Conservation (phyloP, 441 rosid species). For the Bruguiera hainesii region DNA sequence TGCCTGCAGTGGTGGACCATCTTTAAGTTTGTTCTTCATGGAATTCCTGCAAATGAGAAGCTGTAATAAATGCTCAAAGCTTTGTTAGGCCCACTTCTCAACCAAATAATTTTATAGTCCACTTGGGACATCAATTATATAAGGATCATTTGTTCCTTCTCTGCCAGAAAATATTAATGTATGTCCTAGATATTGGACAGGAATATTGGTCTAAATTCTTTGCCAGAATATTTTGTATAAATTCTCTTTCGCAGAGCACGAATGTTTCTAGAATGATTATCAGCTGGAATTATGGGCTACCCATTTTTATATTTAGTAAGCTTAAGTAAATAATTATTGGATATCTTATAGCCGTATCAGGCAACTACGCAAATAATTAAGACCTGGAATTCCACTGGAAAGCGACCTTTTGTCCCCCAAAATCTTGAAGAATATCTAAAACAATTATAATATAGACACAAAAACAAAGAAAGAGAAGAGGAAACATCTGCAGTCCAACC, state of each 20-base stretch:
- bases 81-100: slow-evolving; percentile 21
- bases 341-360: slow-evolving; percentile 13
- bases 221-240: slow-evolving; percentile 4
- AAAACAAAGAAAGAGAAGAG: too few species aligned
- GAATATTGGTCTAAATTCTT: slow-evolving; percentile 16
- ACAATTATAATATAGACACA: neutral
- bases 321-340: slow-evolving; percentile 7
- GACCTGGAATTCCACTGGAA: slow-evolving; percentile 25
- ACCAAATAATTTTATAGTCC: slow-evolving; percentile 7
- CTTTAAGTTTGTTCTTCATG: slow-evolving; percentile 25
- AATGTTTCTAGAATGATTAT: slow-evolving; percentile 25
- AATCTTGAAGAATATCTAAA: slow-evolving; percentile 17
- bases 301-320: slow-evolving; percentile 1
- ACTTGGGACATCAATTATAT: slow-evolving; percentile 11
- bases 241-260: slow-evolving; percentile 17
- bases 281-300: slow-evolving; percentile 8
- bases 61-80: slow-evolving; percentile 23
- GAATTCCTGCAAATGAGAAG: slow-evolving; percentile 19
- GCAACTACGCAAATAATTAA: slow-evolving; percentile 40
- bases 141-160: slow-evolving; percentile 20
- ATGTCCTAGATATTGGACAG: slow-evolving; percentile 12
- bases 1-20: slow-evolving; percentile 10
- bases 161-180: slow-evolving; percentile 15
- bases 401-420: slow-evolving; percentile 29
- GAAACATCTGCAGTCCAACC: too few species aligned